phyloP scores from a whole-genome alignment of 176 grass and related monocot genomes.

The Zoysia japonica region DNA sequence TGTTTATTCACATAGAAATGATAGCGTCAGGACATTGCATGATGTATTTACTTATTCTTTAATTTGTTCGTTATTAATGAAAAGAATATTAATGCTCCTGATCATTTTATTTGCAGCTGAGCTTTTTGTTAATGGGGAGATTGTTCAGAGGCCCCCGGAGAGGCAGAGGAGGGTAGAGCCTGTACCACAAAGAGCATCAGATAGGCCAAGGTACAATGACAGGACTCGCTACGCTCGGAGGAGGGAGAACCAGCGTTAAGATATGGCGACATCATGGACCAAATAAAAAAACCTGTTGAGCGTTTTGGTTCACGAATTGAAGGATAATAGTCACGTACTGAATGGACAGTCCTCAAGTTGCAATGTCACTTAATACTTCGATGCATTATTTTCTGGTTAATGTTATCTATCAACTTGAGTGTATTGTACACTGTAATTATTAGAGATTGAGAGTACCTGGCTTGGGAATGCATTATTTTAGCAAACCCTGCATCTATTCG shows the following conservation, averaged over 20 bases:
- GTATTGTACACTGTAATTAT: conserved; percentile 45
- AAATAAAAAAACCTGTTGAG: conserved; percentile 18
- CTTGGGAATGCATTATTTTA: not conserved
- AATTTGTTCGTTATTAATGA: not conserved
- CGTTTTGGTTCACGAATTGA: not conserved
- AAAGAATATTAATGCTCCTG: not conserved
- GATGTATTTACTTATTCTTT: not conserved
- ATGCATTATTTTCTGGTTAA: not conserved
- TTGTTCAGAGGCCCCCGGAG: conserved; percentile 80
- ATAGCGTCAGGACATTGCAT: not conserved
- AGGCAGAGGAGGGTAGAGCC: conserved; percentile 92
- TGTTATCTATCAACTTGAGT: conserved; percentile 15
- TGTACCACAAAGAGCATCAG: conserved; percentile 68
- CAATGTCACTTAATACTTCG: not conserved
- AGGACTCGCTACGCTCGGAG: conserved; percentile 69
- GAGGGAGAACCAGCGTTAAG: conserved; percentile 75
- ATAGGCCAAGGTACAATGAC: conserved; percentile 87
- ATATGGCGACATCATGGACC: not conserved
- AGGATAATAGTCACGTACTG: not conserved
- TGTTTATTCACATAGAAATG: not conserved
- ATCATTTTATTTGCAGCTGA: conserved; percentile 65
- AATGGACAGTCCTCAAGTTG: conserved; percentile 23
- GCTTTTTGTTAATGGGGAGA: conserved; percentile 86
- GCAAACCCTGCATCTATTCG: not conserved
- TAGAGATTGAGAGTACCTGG: conserved; percentile 21